A percentile compares a stretch with the other conserved stretches of the same genome.
Evolutionary conservation across 179 eudicot genomes (phyloP).

Genomic region (Patellifolia procumbens): DNA sequence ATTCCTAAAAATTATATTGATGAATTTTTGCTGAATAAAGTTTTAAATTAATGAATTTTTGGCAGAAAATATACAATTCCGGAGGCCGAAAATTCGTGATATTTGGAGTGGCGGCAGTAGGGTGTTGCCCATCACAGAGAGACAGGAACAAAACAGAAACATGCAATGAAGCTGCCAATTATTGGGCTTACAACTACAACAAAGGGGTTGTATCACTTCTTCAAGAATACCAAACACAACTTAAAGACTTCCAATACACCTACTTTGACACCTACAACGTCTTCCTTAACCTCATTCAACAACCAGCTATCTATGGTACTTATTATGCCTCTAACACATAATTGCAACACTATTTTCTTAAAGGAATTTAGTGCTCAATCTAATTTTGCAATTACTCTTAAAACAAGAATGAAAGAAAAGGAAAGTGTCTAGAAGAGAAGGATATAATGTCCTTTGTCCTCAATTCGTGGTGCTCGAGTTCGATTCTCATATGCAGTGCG

Average conservation of each 20-base stretch:
- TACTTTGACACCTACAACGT: slow-evolving; percentile 50
- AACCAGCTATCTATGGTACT: slow-evolving; percentile 62
- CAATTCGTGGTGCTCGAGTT: too few relatives aligned
- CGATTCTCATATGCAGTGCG: too few relatives aligned
- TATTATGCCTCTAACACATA: too few relatives aligned
- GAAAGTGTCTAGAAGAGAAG: too few relatives aligned
- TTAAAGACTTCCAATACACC: slow-evolving; percentile 46
- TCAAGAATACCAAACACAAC: slow-evolving; percentile 35
- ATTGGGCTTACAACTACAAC: slow-evolving; percentile 54
- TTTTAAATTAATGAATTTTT: background rate
- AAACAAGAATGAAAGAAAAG: too few relatives aligned
- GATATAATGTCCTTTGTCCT: too few relatives aligned
- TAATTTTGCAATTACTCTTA: too few relatives aligned
- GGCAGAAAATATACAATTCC: slow-evolving; percentile 48
- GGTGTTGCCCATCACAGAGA: slow-evolving; percentile 72
- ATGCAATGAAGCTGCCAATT: slow-evolving; percentile 59
- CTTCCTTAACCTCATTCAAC: slow-evolving; percentile 46
- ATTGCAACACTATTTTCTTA: too few relatives aligned
- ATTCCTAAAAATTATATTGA: too few relatives aligned
- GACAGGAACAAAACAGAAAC: slow-evolving; percentile 33
- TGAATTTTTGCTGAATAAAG: too few relatives aligned
- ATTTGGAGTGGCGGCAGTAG: slow-evolving; percentile 53
- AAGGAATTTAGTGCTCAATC: too few relatives aligned
- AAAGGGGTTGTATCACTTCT: slow-evolving; percentile 44
- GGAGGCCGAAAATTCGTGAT: slow-evolving; percentile 71